Base-by-base conservation (phyloP, 2,329 filamentous ascomycete genomes). In the Albophoma yamanashiensis region DNA sequence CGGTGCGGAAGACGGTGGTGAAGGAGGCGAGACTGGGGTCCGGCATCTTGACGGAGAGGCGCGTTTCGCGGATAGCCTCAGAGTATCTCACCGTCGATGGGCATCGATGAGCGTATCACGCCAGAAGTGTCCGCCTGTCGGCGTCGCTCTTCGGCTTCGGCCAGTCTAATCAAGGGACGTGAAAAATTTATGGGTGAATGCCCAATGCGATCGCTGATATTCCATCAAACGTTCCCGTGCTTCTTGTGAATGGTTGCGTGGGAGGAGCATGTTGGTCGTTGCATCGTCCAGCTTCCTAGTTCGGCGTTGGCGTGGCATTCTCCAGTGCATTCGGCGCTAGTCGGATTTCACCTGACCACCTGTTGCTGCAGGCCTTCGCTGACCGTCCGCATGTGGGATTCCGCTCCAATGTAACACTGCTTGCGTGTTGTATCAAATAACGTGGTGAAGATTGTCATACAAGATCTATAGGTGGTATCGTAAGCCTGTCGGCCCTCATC, bases 1-100 rank as follows among this genome's bases (percentile, higher is more conserved):
- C 65, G 27, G 74, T 69, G 55, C 74, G 73, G 64, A 77, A 77
- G 63, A 77, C 74, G 57, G 69, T 64, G 22, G 67, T 68, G 59
- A 67, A 66, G 27, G 64, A 59, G 15, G 64, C 63, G 45, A 68
- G 59, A 12, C 62, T 65, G 31, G 67, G 61, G 7, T 61, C 60
- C 4, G 68, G 62, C 68, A 70, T 71, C 39, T 27, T 50, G 47
- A 15, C 15, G 27, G 27, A 6, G 25, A 31, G 15, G 17, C 9
- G 7, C 27, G 45, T 2, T 17, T 31, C 47, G 47, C 47, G 27
- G 17, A 52, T 20, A 50, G 8, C 47, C 47, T 34, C 47, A 11
- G 25, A 12, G 25, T 5, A 8, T 34, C 47, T n/a, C n/a, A n/a
- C 27, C 12, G n/a, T 9, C 47, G 27, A 52, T 52, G 47, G 4